Percentiles rank a stretch among this genome's conserved stretches.
phyloP scores from a whole-genome alignment of 768 basidiomycete genomes.

The Russula griseocarnosa region DNA sequence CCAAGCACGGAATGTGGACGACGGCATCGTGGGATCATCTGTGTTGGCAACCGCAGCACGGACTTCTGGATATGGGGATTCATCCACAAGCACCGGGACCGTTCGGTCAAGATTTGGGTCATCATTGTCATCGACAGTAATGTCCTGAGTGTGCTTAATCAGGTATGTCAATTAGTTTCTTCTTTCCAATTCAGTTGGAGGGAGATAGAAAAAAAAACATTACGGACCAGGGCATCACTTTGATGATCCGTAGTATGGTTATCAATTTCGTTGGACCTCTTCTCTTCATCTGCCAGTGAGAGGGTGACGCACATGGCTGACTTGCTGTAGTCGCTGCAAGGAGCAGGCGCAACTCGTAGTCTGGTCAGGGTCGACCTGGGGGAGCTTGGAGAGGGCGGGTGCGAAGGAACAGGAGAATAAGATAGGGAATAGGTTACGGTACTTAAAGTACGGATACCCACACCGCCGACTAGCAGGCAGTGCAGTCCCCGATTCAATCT shows the following conservation, averaged over 20 bases:
- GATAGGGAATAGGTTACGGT: neutral
- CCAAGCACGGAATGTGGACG: constrained; percentile 39
- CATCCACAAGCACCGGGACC: constrained; percentile 37
- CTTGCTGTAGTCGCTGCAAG: neutral
- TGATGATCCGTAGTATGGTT: constrained; percentile 6
- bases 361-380: neutral
- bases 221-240: neutral
- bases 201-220: neutral
- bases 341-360: constrained; percentile 9
- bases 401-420: neutral
- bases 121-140: constrained; percentile 31
- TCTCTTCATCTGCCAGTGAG: constrained; percentile 25
- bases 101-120: constrained; percentile 38
- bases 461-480: no score
- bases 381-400: neutral
- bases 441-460: neutral
- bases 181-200: neutral
- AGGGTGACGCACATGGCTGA: constrained; percentile 23
- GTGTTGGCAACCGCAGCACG: constrained; percentile 48
- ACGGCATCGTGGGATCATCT: constrained; percentile 43
- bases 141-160: neutral
- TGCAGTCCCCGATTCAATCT: no score
- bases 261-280: constrained; percentile 28
- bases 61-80: constrained; percentile 55
- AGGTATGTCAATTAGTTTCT: no score